These are phyloP conservation scores for Lepiota venenata DNA, from an alignment of 768 basidiomycete species.

Conservation along the genomic window DNA sequence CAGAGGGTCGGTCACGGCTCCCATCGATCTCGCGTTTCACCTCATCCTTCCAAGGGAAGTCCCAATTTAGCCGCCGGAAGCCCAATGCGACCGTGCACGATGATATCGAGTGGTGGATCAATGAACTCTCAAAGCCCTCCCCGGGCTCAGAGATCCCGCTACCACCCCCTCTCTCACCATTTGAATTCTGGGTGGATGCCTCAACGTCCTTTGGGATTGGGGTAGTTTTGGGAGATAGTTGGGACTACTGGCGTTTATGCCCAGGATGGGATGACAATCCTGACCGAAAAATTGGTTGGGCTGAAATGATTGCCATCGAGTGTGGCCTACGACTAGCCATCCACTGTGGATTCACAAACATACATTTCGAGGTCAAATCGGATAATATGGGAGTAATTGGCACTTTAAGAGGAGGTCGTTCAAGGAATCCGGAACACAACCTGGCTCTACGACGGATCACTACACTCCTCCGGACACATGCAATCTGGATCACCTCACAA, in stretches of 20 bases:
- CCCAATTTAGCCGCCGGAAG: slow-evolving; percentile 12
- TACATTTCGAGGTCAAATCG: slow-evolving; percentile 24
- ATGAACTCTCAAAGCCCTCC: background rate
- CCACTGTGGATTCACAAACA: slow-evolving; percentile 9
- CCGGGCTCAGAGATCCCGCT: slow-evolving; percentile 14
- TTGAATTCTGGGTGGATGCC: no score
- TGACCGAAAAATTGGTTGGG: slow-evolving; percentile 23
- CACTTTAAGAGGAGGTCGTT: slow-evolving; percentile 18
- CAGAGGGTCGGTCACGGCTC: slow-evolving; percentile 25
- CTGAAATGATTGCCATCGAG: slow-evolving; percentile 24
- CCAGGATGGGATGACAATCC: slow-evolving; percentile 13
- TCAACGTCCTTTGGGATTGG: slow-evolving; percentile 40
- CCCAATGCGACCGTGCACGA: slow-evolving; percentile 17
- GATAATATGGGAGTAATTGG: slow-evolving; percentile 35
- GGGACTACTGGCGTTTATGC: slow-evolving; percentile 24
- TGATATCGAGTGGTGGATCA: slow-evolving; percentile 32
- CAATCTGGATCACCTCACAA: slow-evolving; percentile 5
- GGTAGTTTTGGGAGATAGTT: slow-evolving; percentile 21
- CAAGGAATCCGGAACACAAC: slow-evolving; percentile 17
- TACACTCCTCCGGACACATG: slow-evolving; percentile 1
- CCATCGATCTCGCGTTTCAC: slow-evolving; percentile 26
- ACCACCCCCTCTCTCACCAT: slow-evolving; percentile 7
- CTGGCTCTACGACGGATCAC: slow-evolving; percentile 11
- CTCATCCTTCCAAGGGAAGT: slow-evolving; percentile 18
- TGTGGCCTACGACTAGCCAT: slow-evolving; percentile 13